A percentile compares a stretch with the other conserved stretches of the same genome.
Evolutionary conservation across 176 grass and related monocot genomes (phyloP).

Genomic region (Triticum monococcum): DNA sequence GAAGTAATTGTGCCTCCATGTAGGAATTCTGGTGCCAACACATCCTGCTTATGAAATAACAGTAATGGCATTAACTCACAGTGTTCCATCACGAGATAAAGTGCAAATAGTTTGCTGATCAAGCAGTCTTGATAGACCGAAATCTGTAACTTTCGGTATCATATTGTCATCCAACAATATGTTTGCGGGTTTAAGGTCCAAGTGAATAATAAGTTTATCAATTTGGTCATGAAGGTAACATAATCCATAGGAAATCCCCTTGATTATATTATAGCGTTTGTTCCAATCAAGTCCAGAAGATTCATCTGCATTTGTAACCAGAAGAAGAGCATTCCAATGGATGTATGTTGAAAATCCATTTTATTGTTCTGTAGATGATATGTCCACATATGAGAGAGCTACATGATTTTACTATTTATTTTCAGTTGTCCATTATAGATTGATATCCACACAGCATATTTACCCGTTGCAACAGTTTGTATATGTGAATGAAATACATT

Average conservation of each 20-base stretch:
- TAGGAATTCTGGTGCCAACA: background rate
- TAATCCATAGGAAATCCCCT: background rate
- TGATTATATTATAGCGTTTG: background rate
- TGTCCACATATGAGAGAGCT: too few species aligned
- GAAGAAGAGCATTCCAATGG: too few species aligned
- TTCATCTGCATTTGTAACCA: too few species aligned
- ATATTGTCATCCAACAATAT: background rate
- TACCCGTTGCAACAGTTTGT: too few species aligned
- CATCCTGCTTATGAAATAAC: background rate
- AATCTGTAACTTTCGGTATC: background rate
- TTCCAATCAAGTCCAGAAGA: too few species aligned
- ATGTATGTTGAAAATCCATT: too few species aligned
- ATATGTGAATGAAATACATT: background rate
- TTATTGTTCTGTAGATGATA: too few species aligned
- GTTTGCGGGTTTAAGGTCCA: background rate
- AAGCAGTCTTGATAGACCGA: background rate
- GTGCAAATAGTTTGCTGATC: background rate
- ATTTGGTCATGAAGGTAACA: background rate
- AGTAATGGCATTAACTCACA: background rate
- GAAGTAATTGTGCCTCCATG: background rate
- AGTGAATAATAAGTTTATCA: background rate
- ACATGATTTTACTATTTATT: too few species aligned
- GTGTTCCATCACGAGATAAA: background rate
- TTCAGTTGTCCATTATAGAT: too few species aligned
- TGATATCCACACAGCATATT: too few species aligned